phyloP scores from a whole-genome alignment of 1,139 yeast species.

The Kluyveromyces sp. region DNA sequence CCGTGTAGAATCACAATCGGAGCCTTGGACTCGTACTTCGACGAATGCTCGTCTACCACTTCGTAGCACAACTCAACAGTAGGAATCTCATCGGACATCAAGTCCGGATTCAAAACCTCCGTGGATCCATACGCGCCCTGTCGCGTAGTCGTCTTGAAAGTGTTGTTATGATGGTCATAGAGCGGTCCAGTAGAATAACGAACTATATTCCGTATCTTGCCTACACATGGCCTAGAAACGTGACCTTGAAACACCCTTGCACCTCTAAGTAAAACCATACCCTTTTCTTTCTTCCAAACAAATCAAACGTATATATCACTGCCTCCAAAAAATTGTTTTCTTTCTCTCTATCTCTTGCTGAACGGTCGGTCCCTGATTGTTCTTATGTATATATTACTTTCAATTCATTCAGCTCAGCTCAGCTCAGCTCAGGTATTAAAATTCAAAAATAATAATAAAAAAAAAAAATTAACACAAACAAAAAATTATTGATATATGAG shows the following conservation, averaged over 20 bases:
- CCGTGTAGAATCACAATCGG: constrained; percentile 85
- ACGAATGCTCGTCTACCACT: constrained; percentile 27
- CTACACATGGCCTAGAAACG: background rate
- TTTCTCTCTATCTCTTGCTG: too few relatives aligned
- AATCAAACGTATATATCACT: too few relatives aligned
- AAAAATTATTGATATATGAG: too few relatives aligned
- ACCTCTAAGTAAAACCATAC: background rate
- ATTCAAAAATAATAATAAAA: too few relatives aligned
- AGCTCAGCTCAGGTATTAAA: too few relatives aligned
- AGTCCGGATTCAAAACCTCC: constrained; percentile 17
- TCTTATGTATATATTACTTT: too few relatives aligned
- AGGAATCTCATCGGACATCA: constrained; percentile 28
- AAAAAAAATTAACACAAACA: too few relatives aligned
- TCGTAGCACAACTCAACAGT: constrained; percentile 43
- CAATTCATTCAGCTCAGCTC: too few relatives aligned
- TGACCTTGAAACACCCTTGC: background rate
- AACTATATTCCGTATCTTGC: background rate
- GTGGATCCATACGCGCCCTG: constrained; percentile 22
- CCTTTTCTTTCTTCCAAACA: too few relatives aligned
- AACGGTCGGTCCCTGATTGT: too few relatives aligned
- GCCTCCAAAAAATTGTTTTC: too few relatives aligned
- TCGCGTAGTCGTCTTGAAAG: constrained; percentile 15
- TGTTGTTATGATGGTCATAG: constrained; percentile 20
- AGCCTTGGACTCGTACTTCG: constrained; percentile 24
- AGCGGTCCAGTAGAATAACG: constrained; percentile 15